These are phyloP conservation scores for Sicyos edulis DNA, from an alignment of 306 rosid genomes.

Conservation along the genomic window DNA sequence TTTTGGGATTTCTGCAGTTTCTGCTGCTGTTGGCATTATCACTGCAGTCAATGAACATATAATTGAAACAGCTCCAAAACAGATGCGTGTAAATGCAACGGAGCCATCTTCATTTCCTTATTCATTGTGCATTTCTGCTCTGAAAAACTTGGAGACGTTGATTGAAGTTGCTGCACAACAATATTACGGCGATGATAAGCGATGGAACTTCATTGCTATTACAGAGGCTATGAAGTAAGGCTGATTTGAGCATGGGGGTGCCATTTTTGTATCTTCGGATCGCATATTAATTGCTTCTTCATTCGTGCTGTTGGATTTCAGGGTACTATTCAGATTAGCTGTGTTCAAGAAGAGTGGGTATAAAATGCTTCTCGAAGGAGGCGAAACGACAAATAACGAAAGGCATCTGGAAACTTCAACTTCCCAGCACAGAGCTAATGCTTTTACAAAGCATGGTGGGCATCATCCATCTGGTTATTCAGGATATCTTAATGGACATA, in stretches of 20 bases:
- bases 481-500: constrained; percentile 35
- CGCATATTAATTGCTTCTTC: constrained; percentile 10
- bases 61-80: constrained; percentile 54
- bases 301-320: constrained; percentile 32
- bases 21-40: constrained; percentile 69
- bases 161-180: constrained; percentile 88
- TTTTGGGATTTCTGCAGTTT: constrained; percentile 52
- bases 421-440: constrained; percentile 32
- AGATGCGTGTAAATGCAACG: constrained; percentile 32
- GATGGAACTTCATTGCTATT: constrained; percentile 87
- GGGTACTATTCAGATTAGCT: constrained; percentile 79
- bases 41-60: constrained; percentile 90
- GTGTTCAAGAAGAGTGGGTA: constrained; percentile 76
- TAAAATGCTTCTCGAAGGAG: constrained; percentile 80
- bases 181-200: constrained; percentile 75
- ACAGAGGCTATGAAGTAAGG: constrained; percentile 86
- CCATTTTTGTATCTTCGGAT: constrained; percentile 18
- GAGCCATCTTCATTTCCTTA: constrained; percentile 60
- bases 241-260: constrained; percentile 13
- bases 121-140: constrained; percentile 74
- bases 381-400: constrained; percentile 56
- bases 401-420: constrained; percentile 30
- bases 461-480: constrained; percentile 30
- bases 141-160: constrained; percentile 83
- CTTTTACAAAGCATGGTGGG: constrained; percentile 31